Evolutionary conservation across 2,329 filamentous ascomycete genomes (phyloP).

Genomic region (Lachnellula willkommii): DNA sequence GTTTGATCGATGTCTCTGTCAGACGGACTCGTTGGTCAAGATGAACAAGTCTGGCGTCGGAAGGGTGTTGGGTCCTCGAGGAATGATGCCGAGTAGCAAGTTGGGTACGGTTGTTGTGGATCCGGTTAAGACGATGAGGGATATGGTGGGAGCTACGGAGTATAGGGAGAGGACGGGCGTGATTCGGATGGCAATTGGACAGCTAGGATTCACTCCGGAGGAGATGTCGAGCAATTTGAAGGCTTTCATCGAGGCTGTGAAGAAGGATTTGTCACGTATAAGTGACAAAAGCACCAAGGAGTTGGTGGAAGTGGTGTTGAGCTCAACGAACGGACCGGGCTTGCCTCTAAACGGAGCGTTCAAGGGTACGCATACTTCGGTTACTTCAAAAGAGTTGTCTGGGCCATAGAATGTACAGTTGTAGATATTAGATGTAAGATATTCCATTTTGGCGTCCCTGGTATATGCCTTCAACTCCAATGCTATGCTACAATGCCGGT

Average conservation of each 20-base stretch:
- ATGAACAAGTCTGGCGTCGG: conserved; percentile 78
- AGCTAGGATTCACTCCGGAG: conserved; percentile 82
- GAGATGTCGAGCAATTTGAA: conserved; percentile 81
- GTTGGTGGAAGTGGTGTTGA: conserved; percentile 72
- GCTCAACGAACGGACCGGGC: conserved; percentile 80
- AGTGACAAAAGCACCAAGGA: conserved; percentile 64
- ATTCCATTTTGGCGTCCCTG: conserved; percentile 27
- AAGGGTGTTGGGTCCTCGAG: conserved; percentile 77
- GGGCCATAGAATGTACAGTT: conserved; percentile 35
- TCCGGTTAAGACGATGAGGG: conserved; percentile 66
- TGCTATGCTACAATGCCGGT: conserved; percentile 38
- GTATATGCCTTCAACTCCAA: conserved; percentile 37
- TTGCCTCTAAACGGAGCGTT: conserved; percentile 82
- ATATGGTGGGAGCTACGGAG: conserved; percentile 76
- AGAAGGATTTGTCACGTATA: conserved; percentile 65
- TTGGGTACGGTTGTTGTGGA: conserved; percentile 83
- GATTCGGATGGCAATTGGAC: conserved; percentile 83
- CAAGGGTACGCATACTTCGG: conserved; percentile 52
- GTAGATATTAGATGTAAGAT: conserved; percentile 37
- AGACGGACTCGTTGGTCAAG: conserved; percentile 69
- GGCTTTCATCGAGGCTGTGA: conserved; percentile 68
- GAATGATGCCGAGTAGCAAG: conserved; percentile 88
- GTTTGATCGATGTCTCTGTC: conserved; percentile 87
- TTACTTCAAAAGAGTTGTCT: conserved; percentile 49
- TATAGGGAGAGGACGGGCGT: conserved; percentile 85